Conservation (phyloP, 2,329 filamentous ascomycete species). For the Fusarium newnesense region DNA sequence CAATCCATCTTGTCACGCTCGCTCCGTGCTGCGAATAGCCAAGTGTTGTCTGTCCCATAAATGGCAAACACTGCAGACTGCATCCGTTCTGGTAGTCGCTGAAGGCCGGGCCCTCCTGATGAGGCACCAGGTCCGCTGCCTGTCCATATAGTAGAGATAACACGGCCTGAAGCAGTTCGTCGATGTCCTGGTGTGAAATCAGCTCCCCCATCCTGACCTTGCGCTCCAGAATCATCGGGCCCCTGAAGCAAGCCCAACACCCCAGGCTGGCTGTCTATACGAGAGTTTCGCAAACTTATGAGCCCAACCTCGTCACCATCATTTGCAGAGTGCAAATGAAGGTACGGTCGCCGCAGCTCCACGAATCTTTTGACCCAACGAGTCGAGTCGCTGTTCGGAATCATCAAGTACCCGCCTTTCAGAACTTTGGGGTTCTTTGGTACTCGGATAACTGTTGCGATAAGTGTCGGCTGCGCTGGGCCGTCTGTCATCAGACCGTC, state of each 20-base stretch:
- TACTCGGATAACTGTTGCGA: conserved; percentile 80
- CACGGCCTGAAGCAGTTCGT: conserved; percentile 61
- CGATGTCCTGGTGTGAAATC: conserved; percentile 60
- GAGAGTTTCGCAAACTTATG: conserved; percentile 86
- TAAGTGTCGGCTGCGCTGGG: conserved; percentile 69
- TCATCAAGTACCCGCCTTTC: conserved; percentile 88
- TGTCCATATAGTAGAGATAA: conserved; percentile 67
- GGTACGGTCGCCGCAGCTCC: conserved; percentile 88
- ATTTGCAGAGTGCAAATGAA: conserved; percentile 86
- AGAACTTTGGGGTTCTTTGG: conserved; percentile 83
- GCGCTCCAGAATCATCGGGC: conserved; percentile 51
- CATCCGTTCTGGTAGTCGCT: conserved; percentile 66
- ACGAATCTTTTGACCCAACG: conserved; percentile 94
- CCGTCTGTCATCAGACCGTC: conserved; percentile 65
- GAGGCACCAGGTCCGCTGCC: conserved; percentile 52
- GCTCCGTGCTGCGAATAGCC: conserved; percentile 88
- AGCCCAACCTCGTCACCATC: conserved; percentile 92
- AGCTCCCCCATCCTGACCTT: conserved; percentile 46
- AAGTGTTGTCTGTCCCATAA: conserved; percentile 94
- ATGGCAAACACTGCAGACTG: conserved; percentile 88
- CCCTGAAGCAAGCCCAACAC: conserved; percentile 79
- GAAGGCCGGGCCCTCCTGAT: conserved; percentile 53
- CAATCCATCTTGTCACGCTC: conserved; percentile 96
- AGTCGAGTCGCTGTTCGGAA: conserved; percentile 82
- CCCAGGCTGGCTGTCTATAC: conserved; percentile 92